A percentile compares a stretch with the other conserved stretches of the same genome.
Conservation (phyloP, 2,329 filamentous ascomycete genomes). For the Apiospora pterosperma region DNA sequence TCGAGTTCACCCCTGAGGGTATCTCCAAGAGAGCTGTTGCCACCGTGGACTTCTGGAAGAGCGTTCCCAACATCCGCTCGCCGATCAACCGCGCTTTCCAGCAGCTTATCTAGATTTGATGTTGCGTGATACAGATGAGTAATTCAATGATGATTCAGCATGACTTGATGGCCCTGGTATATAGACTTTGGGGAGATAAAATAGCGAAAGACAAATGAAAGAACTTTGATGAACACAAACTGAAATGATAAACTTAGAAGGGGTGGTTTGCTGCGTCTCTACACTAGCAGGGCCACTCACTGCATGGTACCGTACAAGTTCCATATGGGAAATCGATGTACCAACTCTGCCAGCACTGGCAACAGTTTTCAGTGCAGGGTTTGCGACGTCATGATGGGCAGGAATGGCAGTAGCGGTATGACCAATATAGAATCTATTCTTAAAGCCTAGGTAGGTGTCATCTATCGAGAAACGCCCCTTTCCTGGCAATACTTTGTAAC, state of each 20-base stretch:
- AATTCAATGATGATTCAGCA: slow-evolving; percentile 5
- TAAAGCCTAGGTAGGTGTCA: not conserved
- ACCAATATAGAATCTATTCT: not conserved
- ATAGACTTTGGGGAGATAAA: slow-evolving; percentile 4
- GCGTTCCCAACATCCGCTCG: slow-evolving; percentile 81
- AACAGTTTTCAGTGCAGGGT: not conserved
- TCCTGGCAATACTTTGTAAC: slow-evolving; percentile 72
- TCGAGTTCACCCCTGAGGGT: slow-evolving; percentile 97
- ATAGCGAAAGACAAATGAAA: not conserved
- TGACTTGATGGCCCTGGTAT: slow-evolving; percentile 5
- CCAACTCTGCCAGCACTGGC: not conserved
- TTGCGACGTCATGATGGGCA: not conserved
- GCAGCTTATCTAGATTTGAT: slow-evolving; percentile 75
- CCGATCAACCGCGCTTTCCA: slow-evolving; percentile 97
- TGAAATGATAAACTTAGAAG: not conserved
- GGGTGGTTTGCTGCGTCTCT: not conserved
- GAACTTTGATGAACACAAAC: not conserved
- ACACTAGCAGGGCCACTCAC: not conserved
- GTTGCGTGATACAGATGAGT: not conserved
- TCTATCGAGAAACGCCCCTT: slow-evolving; percentile 32
- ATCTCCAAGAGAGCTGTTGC: slow-evolving; percentile 90
- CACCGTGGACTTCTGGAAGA: slow-evolving; percentile 98
- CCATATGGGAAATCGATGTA: not conserved
- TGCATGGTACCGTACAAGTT: not conserved
- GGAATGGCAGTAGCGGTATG: not conserved